Evolutionary conservation across 2,329 filamentous ascomycete genomes (phyloP).

Genomic region (Fusarium denticulatum): DNA sequence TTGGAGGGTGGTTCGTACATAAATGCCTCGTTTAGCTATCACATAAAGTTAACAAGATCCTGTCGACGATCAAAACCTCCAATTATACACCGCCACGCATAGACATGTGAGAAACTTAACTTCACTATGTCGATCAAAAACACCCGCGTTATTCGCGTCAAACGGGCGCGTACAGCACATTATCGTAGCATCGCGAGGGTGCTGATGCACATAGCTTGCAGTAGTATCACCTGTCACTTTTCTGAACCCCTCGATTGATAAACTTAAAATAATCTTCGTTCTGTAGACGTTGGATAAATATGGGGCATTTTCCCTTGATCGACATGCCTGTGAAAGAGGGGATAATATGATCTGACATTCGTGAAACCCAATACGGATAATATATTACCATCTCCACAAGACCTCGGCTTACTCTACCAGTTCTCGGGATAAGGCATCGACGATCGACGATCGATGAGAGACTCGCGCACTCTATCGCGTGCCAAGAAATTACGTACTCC

Average conservation of each 20-base stretch:
- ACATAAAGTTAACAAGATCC: not conserved
- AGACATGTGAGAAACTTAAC: not conserved
- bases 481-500: not conserved
- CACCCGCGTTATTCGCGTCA: not conserved
- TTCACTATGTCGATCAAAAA: accelerated
- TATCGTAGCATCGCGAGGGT: not conserved
- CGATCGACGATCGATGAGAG: not conserved
- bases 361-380: not conserved
- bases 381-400: not conserved
- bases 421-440: not conserved
- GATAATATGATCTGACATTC: not conserved
- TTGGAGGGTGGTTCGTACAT: not conserved
- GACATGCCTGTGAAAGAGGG: not conserved
- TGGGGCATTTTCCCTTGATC: not conserved
- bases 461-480: not conserved
- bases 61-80: not conserved
- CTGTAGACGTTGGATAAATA: not conserved
- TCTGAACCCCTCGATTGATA: not conserved
- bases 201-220: not conserved
- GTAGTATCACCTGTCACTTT: not conserved
- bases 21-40: not conserved
- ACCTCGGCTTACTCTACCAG: not conserved
- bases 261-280: not conserved
- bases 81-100: not conserved
- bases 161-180: not conserved